phyloP scores from a whole-genome alignment of 257 asterid species.

The Nicotiana attenuata region DNA sequence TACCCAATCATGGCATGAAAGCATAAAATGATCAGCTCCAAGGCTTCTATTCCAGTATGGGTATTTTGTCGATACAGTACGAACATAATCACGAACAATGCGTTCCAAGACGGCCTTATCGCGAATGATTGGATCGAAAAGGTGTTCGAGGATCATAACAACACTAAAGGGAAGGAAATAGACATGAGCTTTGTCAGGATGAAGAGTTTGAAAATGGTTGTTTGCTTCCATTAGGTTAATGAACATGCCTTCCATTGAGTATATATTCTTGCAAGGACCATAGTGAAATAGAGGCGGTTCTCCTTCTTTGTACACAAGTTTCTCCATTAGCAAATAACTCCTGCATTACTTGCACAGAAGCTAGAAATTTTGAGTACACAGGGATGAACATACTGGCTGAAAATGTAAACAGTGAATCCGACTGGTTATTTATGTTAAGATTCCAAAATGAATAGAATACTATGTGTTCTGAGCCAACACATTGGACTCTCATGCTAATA shows the following conservation, averaged over 20 bases:
- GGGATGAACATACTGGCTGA: too few relatives aligned
- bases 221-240: slow-evolving; percentile 37
- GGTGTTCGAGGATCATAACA: slow-evolving; percentile 49
- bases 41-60: slow-evolving; percentile 58
- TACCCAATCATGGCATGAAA: slow-evolving; percentile 81
- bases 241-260: slow-evolving; percentile 61
- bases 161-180: slow-evolving; percentile 72
- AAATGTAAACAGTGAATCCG: too few relatives aligned
- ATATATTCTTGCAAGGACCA: slow-evolving; percentile 51
- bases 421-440: too few relatives aligned
- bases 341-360: slow-evolving; percentile 22
- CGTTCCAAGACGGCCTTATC: slow-evolving; percentile 58
- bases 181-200: slow-evolving; percentile 57
- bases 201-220: slow-evolving; percentile 22
- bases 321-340: slow-evolving; percentile 65
- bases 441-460: too few relatives aligned
- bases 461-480: neutral
- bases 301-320: slow-evolving; percentile 52
- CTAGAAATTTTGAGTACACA: too few relatives aligned
- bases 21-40: slow-evolving; percentile 74
- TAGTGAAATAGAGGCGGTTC: slow-evolving; percentile 59
- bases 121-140: slow-evolving; percentile 47
- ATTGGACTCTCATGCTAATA: neutral
- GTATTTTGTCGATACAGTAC: slow-evolving; percentile 38
- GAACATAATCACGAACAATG: slow-evolving; percentile 42